Evolutionary conservation across 2,329 filamentous ascomycete genomes (phyloP).

Genomic region (Botrytis fabae): DNA sequence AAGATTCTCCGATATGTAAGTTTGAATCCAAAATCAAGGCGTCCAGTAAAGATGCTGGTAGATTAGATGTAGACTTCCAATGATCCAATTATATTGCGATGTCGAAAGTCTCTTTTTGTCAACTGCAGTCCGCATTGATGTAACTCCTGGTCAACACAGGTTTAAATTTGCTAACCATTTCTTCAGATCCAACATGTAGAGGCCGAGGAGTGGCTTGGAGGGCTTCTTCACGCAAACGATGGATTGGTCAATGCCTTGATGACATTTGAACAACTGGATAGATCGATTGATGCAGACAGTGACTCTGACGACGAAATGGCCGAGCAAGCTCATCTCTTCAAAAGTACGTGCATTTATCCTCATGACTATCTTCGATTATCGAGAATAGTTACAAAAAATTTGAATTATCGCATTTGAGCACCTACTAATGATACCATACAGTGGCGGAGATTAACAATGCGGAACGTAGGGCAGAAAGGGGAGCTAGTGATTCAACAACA

Average conservation of each 20-base stretch:
- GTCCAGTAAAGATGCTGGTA: not conserved
- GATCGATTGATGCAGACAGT: conserved; percentile 74
- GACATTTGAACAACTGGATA: conserved; percentile 91
- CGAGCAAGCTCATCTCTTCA: conserved; percentile 65
- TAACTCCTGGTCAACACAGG: not conserved
- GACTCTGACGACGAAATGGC: conserved; percentile 69
- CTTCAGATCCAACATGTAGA: conserved; percentile 81
- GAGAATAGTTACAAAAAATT: not conserved
- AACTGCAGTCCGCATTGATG: not conserved
- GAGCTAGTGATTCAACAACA: conserved; percentile 28
- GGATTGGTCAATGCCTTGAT: conserved; percentile 92
- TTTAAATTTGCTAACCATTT: not conserved
- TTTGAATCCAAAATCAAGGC: conserved; percentile 26
- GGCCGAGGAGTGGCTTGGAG: conserved; percentile 86
- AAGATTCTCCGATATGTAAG: conserved; percentile 80
- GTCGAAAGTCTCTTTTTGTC: not conserved
- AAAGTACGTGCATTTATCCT: conserved; percentile 48
- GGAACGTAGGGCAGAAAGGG: conserved; percentile 28
- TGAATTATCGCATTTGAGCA: not conserved
- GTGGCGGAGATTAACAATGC: conserved; percentile 28
- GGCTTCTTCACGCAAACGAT: conserved; percentile 90
- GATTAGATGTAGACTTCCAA: not conserved
- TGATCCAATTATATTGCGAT: not conserved
- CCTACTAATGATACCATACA: conserved; percentile 27
- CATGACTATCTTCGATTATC: not conserved